A percentile compares a stretch with the other conserved stretches of the same genome.
Evolutionary conservation across 1,284 basidiomycete genomes (phyloP).

Genomic region (Cryptococcus deneoformans): DNA sequence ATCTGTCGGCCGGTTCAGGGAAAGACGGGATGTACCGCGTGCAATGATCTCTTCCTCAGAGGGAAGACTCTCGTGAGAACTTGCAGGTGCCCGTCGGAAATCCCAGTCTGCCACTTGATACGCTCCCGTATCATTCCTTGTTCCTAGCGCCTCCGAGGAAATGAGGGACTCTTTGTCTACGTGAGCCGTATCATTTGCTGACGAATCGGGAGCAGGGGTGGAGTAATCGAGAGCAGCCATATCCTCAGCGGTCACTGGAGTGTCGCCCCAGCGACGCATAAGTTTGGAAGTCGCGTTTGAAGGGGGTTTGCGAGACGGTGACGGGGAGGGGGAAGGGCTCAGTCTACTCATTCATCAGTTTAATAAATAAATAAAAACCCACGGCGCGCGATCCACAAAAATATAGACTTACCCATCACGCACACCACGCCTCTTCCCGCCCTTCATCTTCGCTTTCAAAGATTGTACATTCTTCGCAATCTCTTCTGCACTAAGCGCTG

Average conservation of each 20-base stretch:
- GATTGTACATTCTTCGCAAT: conserved; percentile 91
- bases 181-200: conserved; percentile 11
- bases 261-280: conserved; percentile 89
- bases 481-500: conserved; percentile 61
- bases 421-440: conserved; percentile 52
- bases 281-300: conserved; percentile 60
- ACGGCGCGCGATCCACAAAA: no score
- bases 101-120: conserved; percentile 97
- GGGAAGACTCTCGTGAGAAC: conserved; percentile 49
- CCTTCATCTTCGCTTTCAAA: conserved; percentile 69
- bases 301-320: conserved; percentile 12
- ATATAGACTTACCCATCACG: conserved; percentile 39
- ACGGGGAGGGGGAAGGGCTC: conserved; percentile 15
- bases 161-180: conserved; percentile 50
- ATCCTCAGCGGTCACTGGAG: conserved; percentile 71
- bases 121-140: conserved; percentile 71
- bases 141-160: conserved; percentile 53
- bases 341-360: no score
- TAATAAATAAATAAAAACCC: background rate
- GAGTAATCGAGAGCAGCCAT: conserved; percentile 87
- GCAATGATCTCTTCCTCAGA: conserved; percentile 46
- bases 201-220: conserved; percentile 51
- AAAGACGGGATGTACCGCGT: conserved; percentile 21
- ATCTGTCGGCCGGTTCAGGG: conserved; percentile 53
- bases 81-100: conserved; percentile 49